Base-by-base conservation (phyloP, 106 monocot genomes). In the Iris macrosiphon region DNA sequence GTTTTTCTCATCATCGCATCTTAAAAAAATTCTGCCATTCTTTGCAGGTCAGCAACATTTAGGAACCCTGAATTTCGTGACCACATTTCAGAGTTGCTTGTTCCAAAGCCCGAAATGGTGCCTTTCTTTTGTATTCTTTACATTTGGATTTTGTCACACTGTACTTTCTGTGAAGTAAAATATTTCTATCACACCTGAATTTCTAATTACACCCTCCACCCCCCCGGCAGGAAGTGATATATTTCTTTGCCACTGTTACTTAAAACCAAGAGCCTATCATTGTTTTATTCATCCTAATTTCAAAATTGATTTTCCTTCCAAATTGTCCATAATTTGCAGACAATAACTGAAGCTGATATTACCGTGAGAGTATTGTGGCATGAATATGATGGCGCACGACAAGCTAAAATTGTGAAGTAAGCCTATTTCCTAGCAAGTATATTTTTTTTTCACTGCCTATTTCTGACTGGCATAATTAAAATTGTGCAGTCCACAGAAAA, bases 41-140 rank as follows among this genome's bases (percentile, higher is more conserved):
- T 71, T 31, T 13, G 7, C 72, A 72, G 72, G 23, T 72, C 64
- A 48, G 55, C 56, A 16, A 15, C 38, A 29, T 72, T 51, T 31
- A 47, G 7, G 16, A 47, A 56, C 39, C 72, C 72, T 29, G 56
- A 44, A 14, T 7, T 12, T 22, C 55, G 21, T 20, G 37, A 54
- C 12, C 47, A 48, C 16, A 30, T 64, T 21, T 27, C 72, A 38
- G 48, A 37, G 31, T 22, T 72, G 21, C 72, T 57, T 7, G 59
- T 49, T 18, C 20, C 0, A 7, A 26, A 42, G 10, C 68, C 58
- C 27, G 27, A 59, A 8, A 59, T 59, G 68, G 68, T 68, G 38
- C 29, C n/a, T n/a, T n/a, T n/a, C n/a, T n/a, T 0, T 28, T 21
- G n/a, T 2, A 11, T 32, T 38, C 6, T 53, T 42, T 1, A 4